phyloP scores from a whole-genome alignment of 768 basidiomycete genomes.

The Epithele typhae region DNA sequence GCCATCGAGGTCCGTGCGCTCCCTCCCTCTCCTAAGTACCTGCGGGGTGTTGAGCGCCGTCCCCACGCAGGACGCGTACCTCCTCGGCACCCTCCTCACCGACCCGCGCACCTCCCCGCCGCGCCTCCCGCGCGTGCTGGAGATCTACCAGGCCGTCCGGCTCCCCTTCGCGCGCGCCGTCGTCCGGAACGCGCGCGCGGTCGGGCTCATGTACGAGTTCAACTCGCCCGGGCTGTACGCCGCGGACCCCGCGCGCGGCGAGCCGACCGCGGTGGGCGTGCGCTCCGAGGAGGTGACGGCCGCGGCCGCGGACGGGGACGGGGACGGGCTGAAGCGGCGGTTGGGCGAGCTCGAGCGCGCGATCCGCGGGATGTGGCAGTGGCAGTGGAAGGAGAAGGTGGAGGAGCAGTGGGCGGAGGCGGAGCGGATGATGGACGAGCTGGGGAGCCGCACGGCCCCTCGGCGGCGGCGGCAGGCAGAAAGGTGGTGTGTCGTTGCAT shows the following conservation, averaged over 20 bases:
- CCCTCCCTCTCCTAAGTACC: too few relatives aligned
- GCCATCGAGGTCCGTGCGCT: slow-evolving; percentile 24
- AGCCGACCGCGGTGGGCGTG: not conserved
- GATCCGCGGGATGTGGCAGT: slow-evolving; percentile 11
- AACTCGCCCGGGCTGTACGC: slow-evolving; percentile 13
- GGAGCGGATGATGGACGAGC: not conserved
- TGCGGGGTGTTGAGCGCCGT: too few relatives aligned
- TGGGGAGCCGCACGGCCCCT: too few relatives aligned
- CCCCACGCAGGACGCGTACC: slow-evolving; percentile 21
- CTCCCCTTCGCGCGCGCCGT: slow-evolving; percentile 15
- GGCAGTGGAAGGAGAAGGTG: slow-evolving; percentile 11
- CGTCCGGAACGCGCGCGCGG: slow-evolving; percentile 10
- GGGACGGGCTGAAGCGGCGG: slow-evolving; percentile 3
- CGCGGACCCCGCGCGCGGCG: too few relatives aligned
- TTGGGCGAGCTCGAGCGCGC: slow-evolving; percentile 6
- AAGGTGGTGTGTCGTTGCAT: too few relatives aligned
- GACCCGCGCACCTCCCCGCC: slow-evolving; percentile 11
- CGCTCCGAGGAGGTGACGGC: not conserved
- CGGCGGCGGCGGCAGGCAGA: too few relatives aligned
- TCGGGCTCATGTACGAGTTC: slow-evolving; percentile 21
- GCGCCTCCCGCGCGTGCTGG: slow-evolving; percentile 10
- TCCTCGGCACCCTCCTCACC: slow-evolving; percentile 19
- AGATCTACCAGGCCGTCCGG: slow-evolving; percentile 19
- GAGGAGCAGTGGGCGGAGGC: slow-evolving; percentile 14
- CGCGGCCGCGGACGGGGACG: too few relatives aligned